These are phyloP conservation scores for Phlebiopsis gigantea DNA, from an alignment of 768 basidiomycete genomes.

Conservation along the genomic window DNA sequence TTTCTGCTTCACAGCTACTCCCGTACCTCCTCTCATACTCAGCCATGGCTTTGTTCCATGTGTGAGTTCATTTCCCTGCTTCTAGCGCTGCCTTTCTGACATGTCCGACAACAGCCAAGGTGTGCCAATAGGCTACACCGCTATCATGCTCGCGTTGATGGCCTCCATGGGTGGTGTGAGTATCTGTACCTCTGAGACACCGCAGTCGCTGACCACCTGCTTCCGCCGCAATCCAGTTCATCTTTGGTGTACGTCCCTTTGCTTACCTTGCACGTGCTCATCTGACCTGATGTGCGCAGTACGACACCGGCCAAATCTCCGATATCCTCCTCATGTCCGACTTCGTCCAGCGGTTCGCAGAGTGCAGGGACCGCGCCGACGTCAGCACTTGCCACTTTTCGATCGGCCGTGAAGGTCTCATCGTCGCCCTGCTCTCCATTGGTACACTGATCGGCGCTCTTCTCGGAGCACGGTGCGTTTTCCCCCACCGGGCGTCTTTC, in stretches of 20 bases:
- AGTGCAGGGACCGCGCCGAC: conserved; percentile 37
- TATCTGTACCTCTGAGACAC: neutral
- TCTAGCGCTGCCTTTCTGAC: conserved; percentile 4
- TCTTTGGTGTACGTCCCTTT: conserved; percentile 38
- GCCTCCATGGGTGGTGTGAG: conserved; percentile 61
- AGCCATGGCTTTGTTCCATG: conserved; percentile 26
- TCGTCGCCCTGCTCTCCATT: conserved; percentile 66
- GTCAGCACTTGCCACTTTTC: conserved; percentile 45
- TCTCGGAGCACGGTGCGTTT: conserved; percentile 51
- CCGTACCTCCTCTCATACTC: neutral
- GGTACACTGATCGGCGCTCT: conserved; percentile 64
- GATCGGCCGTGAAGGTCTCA: conserved; percentile 54
- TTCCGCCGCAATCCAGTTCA: conserved; percentile 30
- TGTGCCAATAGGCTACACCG: conserved; percentile 55
- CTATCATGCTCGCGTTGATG: conserved; percentile 61
- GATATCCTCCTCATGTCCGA: conserved; percentile 72
- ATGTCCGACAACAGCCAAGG: conserved; percentile 36
- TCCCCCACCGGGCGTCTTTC: neutral
- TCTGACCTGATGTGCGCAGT: conserved; percentile 25
- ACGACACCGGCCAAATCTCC: conserved; percentile 75
- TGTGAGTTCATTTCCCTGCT: conserved; percentile 16
- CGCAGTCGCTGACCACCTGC: neutral
- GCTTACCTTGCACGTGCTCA: neutral
- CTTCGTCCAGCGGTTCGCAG: conserved; percentile 59
- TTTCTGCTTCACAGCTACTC: neutral